Base-by-base conservation (phyloP, 768 basidiomycete genomes). In the Auricularia sp. region DNA sequence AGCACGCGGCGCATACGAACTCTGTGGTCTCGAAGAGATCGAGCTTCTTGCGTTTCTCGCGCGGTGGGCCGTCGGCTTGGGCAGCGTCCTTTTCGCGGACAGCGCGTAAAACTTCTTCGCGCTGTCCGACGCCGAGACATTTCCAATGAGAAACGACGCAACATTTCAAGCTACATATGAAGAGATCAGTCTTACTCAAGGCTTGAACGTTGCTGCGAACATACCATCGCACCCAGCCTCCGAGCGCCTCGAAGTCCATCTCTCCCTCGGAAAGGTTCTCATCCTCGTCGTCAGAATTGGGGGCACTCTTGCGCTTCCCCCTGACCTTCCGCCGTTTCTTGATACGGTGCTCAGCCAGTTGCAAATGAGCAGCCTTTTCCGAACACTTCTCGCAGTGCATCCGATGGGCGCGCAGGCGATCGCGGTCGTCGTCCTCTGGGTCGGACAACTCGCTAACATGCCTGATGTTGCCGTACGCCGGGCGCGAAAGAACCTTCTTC, bases 141-240 rank as follows among this genome's bases (percentile, higher is more conserved):
- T 75, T 81, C 89, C 89, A 93, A 72, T 94, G 92, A 45, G 83
- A 83, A 24, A 81, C 79, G 54, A 92, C 84, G 14, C 89, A 87
- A 66, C 92, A 94, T 72, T 85, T 88, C 51, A 91, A 79, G 71
- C 90, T 92, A 65, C 29, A 61, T 51, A 66, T 44, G 18, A 54
- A 63, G 54, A 58, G 54, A 54, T 29, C 29, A 29, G 29, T 29
- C 21, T 54, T 36, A 54, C 44, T 18, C 37, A n/a, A n/a, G 62
- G 24, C 34, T 18, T 24, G 21, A 61, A 18, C 64, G 37, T 54
- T 33, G 54, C 29, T 14, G 54, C 18, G 36, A 56, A 75, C 82
- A 64, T 72, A 90, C 90, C 92, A 94, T 75, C 84, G 81, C 67
- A 93, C 84, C 92, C 92, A 94, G 34, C 92, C 92, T 13, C 92